Conservation (phyloP, 176 grass and related monocot species). For the Ampelocalamus luodianensis region DNA sequence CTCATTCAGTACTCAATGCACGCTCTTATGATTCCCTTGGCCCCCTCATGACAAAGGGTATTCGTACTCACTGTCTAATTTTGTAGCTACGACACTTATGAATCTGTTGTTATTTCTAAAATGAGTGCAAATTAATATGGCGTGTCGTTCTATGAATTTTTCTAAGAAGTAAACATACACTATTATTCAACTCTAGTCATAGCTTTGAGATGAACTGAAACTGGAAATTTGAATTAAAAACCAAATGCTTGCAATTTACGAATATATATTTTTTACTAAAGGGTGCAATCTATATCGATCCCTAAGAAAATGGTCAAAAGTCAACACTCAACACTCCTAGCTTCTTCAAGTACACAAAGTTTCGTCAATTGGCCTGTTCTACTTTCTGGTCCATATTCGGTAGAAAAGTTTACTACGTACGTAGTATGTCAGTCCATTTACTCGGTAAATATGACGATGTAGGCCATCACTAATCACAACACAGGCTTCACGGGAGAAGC, state of each 20-base stretch:
- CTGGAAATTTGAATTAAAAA: neutral
- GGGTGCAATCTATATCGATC: neutral
- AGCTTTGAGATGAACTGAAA: neutral
- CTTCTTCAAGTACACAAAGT: neutral
- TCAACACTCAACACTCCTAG: neutral
- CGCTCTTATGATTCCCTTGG: no score
- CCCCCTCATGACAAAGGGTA: no score
- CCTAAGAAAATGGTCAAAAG: neutral
- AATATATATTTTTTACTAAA: neutral
- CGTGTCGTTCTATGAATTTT: neutral
- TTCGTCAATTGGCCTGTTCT: neutral
- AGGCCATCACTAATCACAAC: conserved; percentile 29
- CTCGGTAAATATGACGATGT: conserved; percentile 19
- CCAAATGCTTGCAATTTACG: neutral
- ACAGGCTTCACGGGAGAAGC: conserved; percentile 7
- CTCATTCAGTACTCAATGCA: no score
- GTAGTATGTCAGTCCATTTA: neutral
- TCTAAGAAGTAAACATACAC: neutral
- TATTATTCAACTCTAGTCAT: neutral
- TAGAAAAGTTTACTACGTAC: neutral
- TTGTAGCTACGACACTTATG: no score
- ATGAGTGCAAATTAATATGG: neutral
- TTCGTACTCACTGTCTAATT: no score
- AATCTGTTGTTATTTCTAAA: neutral
- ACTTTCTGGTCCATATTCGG: neutral